Base-by-base conservation (phyloP, 2,329 filamentous ascomycete genomes). In the Cordyceps javanica region DNA sequence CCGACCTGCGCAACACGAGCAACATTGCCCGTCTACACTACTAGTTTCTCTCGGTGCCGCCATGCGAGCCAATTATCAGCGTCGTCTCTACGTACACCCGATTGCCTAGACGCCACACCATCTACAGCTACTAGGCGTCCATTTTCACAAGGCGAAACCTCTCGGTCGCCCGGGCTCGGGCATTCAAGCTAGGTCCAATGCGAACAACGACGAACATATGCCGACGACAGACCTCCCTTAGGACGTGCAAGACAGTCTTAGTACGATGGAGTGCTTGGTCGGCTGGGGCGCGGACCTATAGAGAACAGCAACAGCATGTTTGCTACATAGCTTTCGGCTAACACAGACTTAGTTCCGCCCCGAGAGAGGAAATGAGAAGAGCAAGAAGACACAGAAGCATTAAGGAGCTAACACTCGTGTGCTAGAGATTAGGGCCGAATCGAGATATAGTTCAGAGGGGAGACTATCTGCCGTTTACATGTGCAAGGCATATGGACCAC, bases 371-470 rank as follows among this genome's bases (percentile, higher is more conserved):
- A 26, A 41, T 5, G 21, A 52, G 14, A 38, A 28, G n/a, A 32
- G 30, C 11, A 21, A 36, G 10, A 23, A 36, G 16, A 16, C 46
- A 23, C 39, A 19, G 28, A 52, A n/a, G 34, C 23, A 44, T 9
- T 21, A 3, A 44, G 25, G 11, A 53, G 50, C 50, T 53, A 21
- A 53, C 38, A 25, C 36, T 32, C 10, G 38, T 23, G 19, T 32
- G 13, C n/a, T 34, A 44, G 50, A 38, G 9, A 41, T 4, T 23
- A 5, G 13, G 50, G n/a, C 25, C 26, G 13, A 44, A 53, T 53
- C n/a, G 36, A 53, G 50, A 53, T 53, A 25, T 26, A 44, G 25
- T 53, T 53, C 34, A 42, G 38, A 42, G 50, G 50, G 25, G 19
- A 42, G 16, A 32, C 19, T 42, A 38, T 42, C 16, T 53, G 38